Evolutionary conservation across 2,329 filamentous ascomycete genomes (phyloP).

Genomic region (Paraphaeosphaeria minitans): DNA sequence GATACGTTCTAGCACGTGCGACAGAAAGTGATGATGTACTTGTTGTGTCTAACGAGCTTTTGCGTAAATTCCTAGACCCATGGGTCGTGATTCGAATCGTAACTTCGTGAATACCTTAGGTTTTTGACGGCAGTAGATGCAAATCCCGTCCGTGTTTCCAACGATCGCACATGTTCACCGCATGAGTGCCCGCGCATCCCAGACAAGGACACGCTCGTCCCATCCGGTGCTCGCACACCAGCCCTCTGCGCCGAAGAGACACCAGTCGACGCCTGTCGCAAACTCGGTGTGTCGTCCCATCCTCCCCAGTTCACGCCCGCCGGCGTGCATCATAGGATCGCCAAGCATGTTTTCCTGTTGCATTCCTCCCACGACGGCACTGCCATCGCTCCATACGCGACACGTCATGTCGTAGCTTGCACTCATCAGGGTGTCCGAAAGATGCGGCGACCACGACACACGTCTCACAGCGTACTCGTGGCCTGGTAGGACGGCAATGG

Average conservation of each 20-base stretch:
- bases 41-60: not conserved
- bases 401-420: slow-evolving; percentile 99
- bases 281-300: slow-evolving; percentile 98
- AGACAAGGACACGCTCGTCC: slow-evolving; percentile 90
- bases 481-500: slow-evolving; percentile 74
- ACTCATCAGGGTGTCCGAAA: slow-evolving; percentile 83
- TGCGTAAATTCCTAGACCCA: not conserved
- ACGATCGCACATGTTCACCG: slow-evolving; percentile 12
- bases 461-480: slow-evolving; percentile 91
- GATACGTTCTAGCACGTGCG: too few relatives aligned
- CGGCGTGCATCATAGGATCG: slow-evolving; percentile 48
- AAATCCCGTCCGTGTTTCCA: not conserved
- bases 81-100: not conserved
- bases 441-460: slow-evolving; percentile 89
- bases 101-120: slow-evolving; percentile 5
- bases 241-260: slow-evolving; percentile 89
- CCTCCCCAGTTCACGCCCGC: slow-evolving; percentile 75
- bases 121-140: slow-evolving; percentile 4
- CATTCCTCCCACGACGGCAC: slow-evolving; percentile 51
- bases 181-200: slow-evolving; percentile 80
- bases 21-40: too few relatives aligned
- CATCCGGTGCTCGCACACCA: slow-evolving; percentile 95
- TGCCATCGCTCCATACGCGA: slow-evolving; percentile 88
- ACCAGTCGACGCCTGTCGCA: slow-evolving; percentile 96
- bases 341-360: slow-evolving; percentile 41